A percentile compares a stretch with the other conserved stretches of the same genome.
Conservation (phyloP, 768 basidiomycete genomes). For the Hypsizygus marmoreus region DNA sequence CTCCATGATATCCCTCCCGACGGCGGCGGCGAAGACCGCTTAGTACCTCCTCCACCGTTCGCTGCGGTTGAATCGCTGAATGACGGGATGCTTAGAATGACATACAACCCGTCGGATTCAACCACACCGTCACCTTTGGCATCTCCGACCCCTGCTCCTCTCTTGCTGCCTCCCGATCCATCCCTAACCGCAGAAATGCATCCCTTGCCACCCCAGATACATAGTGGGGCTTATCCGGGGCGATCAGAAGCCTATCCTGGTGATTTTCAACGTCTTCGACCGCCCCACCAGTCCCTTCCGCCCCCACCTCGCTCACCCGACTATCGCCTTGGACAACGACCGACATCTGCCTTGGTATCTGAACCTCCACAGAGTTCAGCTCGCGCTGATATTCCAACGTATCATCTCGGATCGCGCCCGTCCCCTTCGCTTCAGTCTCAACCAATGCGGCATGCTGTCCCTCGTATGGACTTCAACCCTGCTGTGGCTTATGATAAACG, state of each 20-base stretch:
- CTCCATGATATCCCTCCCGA: constrained; percentile 13
- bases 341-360: constrained; percentile 4
- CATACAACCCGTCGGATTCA: constrained; percentile 23
- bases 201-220: constrained; percentile 2
- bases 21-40: constrained; percentile 24
- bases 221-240: neutral
- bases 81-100: constrained; percentile 32
- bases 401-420: constrained; percentile 7
- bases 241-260: neutral
- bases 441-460: constrained; percentile 5
- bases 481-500: constrained; percentile 43
- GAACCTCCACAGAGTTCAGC: neutral
- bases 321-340: constrained; percentile 12
- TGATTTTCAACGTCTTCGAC: constrained; percentile 2
- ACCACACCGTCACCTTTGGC: constrained; percentile 22
- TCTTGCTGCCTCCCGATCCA: constrained; percentile 11
- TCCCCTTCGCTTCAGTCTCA: constrained; percentile 10
- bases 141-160: constrained; percentile 15
- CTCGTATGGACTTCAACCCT: constrained; percentile 42
- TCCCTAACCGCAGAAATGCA: constrained; percentile 5
- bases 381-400: too few relatives aligned
- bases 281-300: constrained; percentile 22
- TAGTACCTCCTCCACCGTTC: constrained; percentile 41
- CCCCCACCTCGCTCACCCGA: constrained; percentile 8
- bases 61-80: constrained; percentile 33